These are phyloP conservation scores for Zychaea mexicana DNA, from an alignment of 371 early-diverging fungal genomes.

Conservation along the genomic window DNA sequence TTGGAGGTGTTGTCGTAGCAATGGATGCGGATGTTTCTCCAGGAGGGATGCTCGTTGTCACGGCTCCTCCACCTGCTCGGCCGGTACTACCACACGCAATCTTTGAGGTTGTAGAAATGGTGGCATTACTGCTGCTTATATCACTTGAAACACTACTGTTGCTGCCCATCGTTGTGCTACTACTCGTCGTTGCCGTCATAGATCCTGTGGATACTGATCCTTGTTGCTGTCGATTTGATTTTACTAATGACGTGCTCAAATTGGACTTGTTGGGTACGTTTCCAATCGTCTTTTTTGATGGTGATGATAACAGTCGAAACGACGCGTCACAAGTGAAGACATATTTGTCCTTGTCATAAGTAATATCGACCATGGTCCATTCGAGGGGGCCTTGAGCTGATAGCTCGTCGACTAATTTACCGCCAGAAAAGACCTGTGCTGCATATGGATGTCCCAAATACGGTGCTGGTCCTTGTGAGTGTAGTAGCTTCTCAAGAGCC, in stretches of 20 bases:
- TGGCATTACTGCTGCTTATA: not conserved
- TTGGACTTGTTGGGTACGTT: conserved; percentile 5
- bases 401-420: conserved; percentile 13
- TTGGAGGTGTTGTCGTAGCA: not conserved
- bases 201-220: not conserved
- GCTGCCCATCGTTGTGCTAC: not conserved
- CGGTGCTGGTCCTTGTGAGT: conserved; percentile 54
- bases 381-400: conserved; percentile 7
- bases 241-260: conserved; percentile 1
- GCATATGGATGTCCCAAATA: conserved; percentile 16
- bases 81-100: no score
- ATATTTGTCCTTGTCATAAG: conserved; percentile 7
- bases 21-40: not conserved
- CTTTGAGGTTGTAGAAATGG: no score
- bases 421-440: conserved; percentile 2
- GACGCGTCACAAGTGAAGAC: conserved; percentile 6
- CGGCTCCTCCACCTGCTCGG: no score
- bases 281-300: not conserved
- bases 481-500: conserved; percentile 48
- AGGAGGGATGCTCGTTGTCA: not conserved
- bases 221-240: conserved; percentile 4
- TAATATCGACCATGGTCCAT: conserved; percentile 14
- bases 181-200: not conserved
- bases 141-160: not conserved
- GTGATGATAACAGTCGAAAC: conserved; percentile 2